Percentiles rank a stretch among this genome's conserved stretches.
phyloP scores from a whole-genome alignment of 73 alveolate genomes.

The Paramecium biaurelia region DNA sequence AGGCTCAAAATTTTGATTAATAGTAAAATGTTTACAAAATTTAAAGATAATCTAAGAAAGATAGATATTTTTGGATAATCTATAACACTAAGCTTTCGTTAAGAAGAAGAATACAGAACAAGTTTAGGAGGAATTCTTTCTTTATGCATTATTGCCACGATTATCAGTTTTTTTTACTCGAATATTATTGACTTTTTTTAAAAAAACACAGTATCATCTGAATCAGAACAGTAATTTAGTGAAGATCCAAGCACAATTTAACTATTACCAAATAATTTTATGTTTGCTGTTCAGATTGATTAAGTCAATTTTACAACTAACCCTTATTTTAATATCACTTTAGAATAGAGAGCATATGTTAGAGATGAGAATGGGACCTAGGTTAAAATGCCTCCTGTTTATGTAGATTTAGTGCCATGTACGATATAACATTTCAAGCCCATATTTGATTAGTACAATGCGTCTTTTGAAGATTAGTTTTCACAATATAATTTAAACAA shows the following conservation, averaged over 20 bases:
- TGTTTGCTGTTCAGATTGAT: conserved; percentile 4
- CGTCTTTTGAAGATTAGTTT: neutral
- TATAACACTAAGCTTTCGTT: neutral
- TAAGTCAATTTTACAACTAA: neutral
- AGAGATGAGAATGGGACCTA: neutral
- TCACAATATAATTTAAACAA: neutral
- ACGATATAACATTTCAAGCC: conserved; percentile 30
- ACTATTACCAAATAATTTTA: neutral
- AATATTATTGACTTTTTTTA: neutral
- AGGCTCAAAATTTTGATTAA: neutral
- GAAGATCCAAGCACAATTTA: neutral
- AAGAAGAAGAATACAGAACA: neutral
- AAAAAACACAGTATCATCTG: neutral
- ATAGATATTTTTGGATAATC: conserved; percentile 13
- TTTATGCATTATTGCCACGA: neutral
- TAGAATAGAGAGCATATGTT: neutral
- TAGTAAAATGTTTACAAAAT: neutral
- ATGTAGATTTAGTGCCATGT: conserved; percentile 28
- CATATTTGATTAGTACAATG: neutral
- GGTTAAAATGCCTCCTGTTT: neutral
- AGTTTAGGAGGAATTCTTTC: conserved; percentile 19
- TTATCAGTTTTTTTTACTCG: conserved; percentile 5
- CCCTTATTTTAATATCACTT: conserved; percentile 28
- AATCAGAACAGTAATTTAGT: neutral
- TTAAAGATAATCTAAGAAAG: neutral